Evolutionary conservation across 208 protist genomes (phyloP), one percentile per base, ranked within the genome.

Genomic region (Acanthamoeba polyphaga): DNA sequence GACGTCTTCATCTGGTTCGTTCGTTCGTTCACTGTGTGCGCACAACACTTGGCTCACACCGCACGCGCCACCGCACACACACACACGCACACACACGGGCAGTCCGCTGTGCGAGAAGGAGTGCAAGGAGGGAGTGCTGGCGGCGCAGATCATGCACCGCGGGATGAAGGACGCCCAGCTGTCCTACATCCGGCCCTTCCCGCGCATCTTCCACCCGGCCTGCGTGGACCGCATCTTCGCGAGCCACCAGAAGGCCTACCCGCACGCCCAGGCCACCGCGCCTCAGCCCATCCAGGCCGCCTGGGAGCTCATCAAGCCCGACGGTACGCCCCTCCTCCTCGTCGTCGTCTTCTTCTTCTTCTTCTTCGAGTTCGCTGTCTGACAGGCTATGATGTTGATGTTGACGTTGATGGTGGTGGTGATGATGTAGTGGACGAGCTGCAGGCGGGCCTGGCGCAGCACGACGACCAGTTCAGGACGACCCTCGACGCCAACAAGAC

Each of bases 61-160:
- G 64, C n/a, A 38, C 68, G 3, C 68, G 46, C 13, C 17, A 32
- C 15, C 38, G 7, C 15, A 19, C 66, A 10, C 38, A 43, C 72
- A 15, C 19, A 6, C 32, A 53, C 38, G n/a, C 53, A 3, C 53
- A 12, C 15, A 12, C 10, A 1, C 72, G 72, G 8, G 51, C n/a
- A 88, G 80, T 51, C 80, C 80, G 80, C 51, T 64, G 1, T 88
- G 80, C 51, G 49, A 6, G 7, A 55, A 88, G 34, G 80, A 88
- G 80, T 88, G 80, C 80, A 88, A 88, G 80, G 80, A 88, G 51
- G 80, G 80, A 49, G 80, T 88, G 43, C 51, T 88, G 51, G 80
- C 80, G 43, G 80, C 80, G 51, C 80, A 88, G 80, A 88, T 88
- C 80, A 88, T 88, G 80, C 80, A 88, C 80, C 80, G 80, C 34